Percentiles rank a stretch among this genome's conserved stretches.
These are phyloP conservation scores for Mrakia frigida DNA, from an alignment of 768 basidiomycete genomes.

Conservation along the genomic window DNA sequence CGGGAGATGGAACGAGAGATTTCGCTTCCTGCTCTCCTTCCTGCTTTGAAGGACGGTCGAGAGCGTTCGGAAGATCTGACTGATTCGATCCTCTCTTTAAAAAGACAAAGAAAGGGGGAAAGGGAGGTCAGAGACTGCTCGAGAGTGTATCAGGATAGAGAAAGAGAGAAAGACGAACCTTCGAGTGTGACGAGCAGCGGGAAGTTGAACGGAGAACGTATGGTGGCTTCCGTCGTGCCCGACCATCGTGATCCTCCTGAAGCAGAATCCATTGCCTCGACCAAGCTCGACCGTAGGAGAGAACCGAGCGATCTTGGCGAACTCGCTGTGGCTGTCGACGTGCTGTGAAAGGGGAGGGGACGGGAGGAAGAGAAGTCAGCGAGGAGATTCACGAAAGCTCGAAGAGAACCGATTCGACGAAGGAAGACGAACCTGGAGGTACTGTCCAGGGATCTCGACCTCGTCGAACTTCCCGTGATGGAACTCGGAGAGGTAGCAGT, in stretches of 20 bases:
- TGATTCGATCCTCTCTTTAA: slow-evolving; percentile 30
- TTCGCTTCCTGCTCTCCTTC: slow-evolving; percentile 88
- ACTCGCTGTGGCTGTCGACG: slow-evolving; percentile 87
- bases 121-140: background rate
- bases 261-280: slow-evolving; percentile 76
- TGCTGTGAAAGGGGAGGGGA: slow-evolving; percentile 58
- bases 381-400: too few species aligned
- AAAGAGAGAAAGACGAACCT: slow-evolving; percentile 44
- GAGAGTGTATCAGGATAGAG: background rate
- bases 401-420: too few species aligned
- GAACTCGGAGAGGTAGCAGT: slow-evolving; percentile 94
- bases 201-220: slow-evolving; percentile 85
- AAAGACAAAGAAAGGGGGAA: background rate
- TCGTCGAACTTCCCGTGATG: slow-evolving; percentile 97
- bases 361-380: background rate
- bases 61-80: slow-evolving; percentile 33
- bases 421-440: slow-evolving; percentile 66
- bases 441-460: slow-evolving; percentile 97
- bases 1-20: slow-evolving; percentile 85
- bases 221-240: slow-evolving; percentile 85
- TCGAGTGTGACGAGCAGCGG: slow-evolving; percentile 74
- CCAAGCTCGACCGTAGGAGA: slow-evolving; percentile 84
- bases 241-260: slow-evolving; percentile 82
- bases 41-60: slow-evolving; percentile 62
- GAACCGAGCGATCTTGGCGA: slow-evolving; percentile 85